These are phyloP conservation scores for Eutrema salsugineum DNA, from an alignment of 441 rosid species.

Conservation along the genomic window DNA sequence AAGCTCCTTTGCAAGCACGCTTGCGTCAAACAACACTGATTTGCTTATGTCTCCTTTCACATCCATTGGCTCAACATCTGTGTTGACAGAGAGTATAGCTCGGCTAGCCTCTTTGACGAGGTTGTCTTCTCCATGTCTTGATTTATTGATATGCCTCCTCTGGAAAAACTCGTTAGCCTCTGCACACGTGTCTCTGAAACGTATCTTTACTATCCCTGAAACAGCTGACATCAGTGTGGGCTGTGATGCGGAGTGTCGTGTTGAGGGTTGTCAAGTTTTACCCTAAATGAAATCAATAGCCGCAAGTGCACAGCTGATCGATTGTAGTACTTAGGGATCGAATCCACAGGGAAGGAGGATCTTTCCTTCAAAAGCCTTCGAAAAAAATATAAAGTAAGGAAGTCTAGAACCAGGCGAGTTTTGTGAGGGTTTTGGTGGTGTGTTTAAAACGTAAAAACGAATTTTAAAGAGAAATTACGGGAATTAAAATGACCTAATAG, in stretches of 20 bases:
- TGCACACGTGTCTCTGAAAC: constrained; percentile 33
- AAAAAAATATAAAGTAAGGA: no score
- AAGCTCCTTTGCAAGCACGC: constrained; percentile 25
- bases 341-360: no score
- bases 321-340: no score
- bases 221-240: constrained; percentile 43
- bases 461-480: no score
- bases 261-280: no score
- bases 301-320: no score
- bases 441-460: no score
- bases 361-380: no score
- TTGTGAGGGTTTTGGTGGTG: no score
- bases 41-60: constrained; percentile 45
- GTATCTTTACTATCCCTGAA: constrained; percentile 38
- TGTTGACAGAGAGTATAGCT: constrained; percentile 19
- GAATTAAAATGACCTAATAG: no score
- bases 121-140: neutral
- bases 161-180: constrained; percentile 34
- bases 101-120: neutral
- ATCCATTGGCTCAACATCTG: neutral
- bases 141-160: neutral
- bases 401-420: no score
- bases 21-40: constrained; percentile 34
- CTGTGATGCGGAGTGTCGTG: constrained; percentile 33
- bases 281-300: no score